Evolutionary conservation across 148 eudicot genomes (phyloP), one percentile per base, ranked within the genome.

Genomic region (Persicaria tinctoria): DNA sequence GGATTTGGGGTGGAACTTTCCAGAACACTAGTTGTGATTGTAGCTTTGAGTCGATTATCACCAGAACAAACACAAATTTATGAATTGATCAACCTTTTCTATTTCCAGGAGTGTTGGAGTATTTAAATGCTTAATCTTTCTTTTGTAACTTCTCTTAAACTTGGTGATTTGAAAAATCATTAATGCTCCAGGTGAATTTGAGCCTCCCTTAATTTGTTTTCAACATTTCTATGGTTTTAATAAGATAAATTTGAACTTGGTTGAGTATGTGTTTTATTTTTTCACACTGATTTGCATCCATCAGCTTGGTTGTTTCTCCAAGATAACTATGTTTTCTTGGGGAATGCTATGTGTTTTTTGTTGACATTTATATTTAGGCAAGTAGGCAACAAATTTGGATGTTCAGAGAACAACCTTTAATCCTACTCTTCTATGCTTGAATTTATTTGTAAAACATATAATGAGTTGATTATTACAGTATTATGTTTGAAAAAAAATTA

Each of bases 111-210:
- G 23, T 20, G 0, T 20, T 20, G 23, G 23, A 20, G 23, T 20
- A 20, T 20, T 20, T 20, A 20, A 20, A 20, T 20, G 23, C 23
- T 20, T 20, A 20, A 20, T 20, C 23, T 20, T 20, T 20, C 23
- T 20, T 20, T 20, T 20, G 23, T 0, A 20, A 20, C 0, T 20
- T 20, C 23, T 20, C 23, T 20, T 20, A 20, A 20, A 20, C 92
- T 95, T 75, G 91, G 99, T 63, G 90, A 97, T 71, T 95, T 95
- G 71, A 90, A 86, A 82, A 78, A 86, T 59, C 83, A 87, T 85
- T 95, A 82, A 0, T 20, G 23, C 23, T 20, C 79, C 96, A 92
- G 99, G 99, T 95, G 79, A 11, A 12, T 5, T 8, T 20, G 46
- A 38, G 10, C 13, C 9, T 0, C 53, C 16, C 55, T 16, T 6